Evolutionary conservation across 495 filamentous ascomycete species (phyloP), one percentile per base, ranked within the genome.

Genomic region (Hyaloscypha variabilis): DNA sequence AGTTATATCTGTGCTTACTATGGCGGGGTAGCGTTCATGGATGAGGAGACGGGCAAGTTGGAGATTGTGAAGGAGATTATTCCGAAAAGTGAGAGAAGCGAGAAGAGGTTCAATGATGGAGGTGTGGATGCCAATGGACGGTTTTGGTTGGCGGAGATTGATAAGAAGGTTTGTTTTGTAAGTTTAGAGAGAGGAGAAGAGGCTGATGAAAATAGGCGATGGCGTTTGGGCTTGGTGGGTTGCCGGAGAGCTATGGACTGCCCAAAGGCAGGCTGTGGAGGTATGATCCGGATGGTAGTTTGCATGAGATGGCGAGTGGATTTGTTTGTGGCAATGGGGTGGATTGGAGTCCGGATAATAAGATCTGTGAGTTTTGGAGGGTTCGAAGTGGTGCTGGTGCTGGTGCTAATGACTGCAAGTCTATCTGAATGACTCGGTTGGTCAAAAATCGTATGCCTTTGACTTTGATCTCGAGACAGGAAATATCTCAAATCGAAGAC

Each of bases 311-410:
- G 72, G 46, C 69, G 24, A 34, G 51, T 10, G 71, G 66, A 11
- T 54, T 77, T 11, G 50, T 76, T 10, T 75, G 71, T 60, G 73
- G 74, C 17, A 77, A 77, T 67, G 73, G 75, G 1, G 60, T 77
- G 24, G 71, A 69, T 52, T 76, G 73, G 73, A 77, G 74, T 66
- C 71, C 69, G 24, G 73, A 77, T 63, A 75, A 75, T 61, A 72
- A 73, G 55, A 75, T 65, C 23, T 63, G 65, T 67, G 28, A 62
- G 64, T 51, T 31, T 5, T 19, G 8, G 5, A 17, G 28, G 29
- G 2, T 29, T 0, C 11, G 31, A 34, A 19, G 23, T 30, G 3
- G 8, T 34, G 36, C 23, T 46, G 1, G 36, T 29, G 50, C 60
- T 62, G 28, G 36, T 29, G 50, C 60, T 62, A n/a, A 62, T 54